Conservation (phyloP, 2,329 filamentous ascomycete species). For the Pseudopyricularia javanii region DNA sequence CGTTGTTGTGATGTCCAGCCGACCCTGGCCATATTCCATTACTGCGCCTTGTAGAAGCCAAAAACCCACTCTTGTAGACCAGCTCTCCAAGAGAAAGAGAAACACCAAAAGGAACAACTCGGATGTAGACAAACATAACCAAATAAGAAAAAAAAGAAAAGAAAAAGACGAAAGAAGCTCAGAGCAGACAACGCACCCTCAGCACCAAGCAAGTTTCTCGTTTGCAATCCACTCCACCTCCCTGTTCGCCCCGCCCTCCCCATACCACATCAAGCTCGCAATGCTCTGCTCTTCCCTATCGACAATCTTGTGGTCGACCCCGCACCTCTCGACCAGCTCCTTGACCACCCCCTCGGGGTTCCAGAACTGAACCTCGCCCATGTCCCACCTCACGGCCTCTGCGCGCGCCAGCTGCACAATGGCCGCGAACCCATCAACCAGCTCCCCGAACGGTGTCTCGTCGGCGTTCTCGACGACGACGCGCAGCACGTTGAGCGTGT, state of each 20-base stretch:
- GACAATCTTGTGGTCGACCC: conserved; percentile 35
- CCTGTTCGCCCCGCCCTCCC: conserved; percentile 22
- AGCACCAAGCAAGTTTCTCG: conserved; percentile 73
- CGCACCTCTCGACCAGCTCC: conserved; percentile 31
- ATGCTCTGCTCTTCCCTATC: conserved; percentile 56
- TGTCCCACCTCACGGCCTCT: conserved; percentile 61
- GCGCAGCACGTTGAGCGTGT: conserved; percentile 58
- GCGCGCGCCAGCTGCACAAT: conserved; percentile 55
- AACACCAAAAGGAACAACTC: too few relatives aligned
- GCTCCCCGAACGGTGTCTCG: conserved; percentile 25
- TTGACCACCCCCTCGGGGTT: conserved; percentile 53
- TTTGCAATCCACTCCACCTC: conserved; percentile 61
- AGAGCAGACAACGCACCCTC: conserved; percentile 8
- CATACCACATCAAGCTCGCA: conserved; percentile 61
- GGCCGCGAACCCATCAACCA: conserved; percentile 42
- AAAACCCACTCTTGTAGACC: too few relatives aligned
- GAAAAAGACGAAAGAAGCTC: too few relatives aligned
- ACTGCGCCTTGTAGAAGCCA: too few relatives aligned
- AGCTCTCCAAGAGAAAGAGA: too few relatives aligned
- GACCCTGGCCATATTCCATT: too few relatives aligned
- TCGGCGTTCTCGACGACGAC: conserved; percentile 43
- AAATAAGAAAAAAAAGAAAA: neutral
- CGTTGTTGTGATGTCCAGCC: too few relatives aligned
- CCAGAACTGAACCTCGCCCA: conserved; percentile 67
- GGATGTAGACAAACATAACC: too few relatives aligned